Conservation (phyloP, 768 basidiomycete genomes). For the Phlebiopsis gigantea region DNA sequence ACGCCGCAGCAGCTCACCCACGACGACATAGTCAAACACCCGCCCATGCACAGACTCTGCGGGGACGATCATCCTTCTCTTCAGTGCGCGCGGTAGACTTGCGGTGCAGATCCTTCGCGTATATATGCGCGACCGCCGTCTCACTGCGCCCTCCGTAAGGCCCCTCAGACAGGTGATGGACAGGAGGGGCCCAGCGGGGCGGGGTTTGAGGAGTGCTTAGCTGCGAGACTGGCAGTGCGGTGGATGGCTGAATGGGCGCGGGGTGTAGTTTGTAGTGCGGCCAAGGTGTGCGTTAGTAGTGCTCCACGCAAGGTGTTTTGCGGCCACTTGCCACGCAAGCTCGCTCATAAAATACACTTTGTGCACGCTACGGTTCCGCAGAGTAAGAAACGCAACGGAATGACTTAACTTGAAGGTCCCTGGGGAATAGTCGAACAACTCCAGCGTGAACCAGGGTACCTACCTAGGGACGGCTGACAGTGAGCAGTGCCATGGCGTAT, state of each 20-base stretch:
- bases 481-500: too few relatives aligned
- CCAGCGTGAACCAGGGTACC: too few relatives aligned
- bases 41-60: background rate
- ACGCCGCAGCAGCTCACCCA: constrained; percentile 2
- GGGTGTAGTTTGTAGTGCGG: background rate
- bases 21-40: constrained; percentile 11
- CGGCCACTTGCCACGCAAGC: too few relatives aligned
- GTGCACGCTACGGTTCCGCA: too few relatives aligned
- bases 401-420: too few relatives aligned
- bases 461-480: too few relatives aligned
- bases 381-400: too few relatives aligned
- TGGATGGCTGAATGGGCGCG: background rate
- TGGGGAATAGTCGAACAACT: too few relatives aligned
- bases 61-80: background rate
- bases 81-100: background rate
- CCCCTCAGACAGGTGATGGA: background rate
- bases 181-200: background rate
- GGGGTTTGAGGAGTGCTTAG: background rate
- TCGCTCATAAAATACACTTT: too few relatives aligned
- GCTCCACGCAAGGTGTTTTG: too few relatives aligned
- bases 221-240: background rate
- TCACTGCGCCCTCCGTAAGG: background rate
- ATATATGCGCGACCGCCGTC: background rate
- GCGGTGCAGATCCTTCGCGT: background rate
- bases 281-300: background rate